These are phyloP conservation scores for Wallacemonas sp. DNA, from an alignment of 208 protist genomes.

Conservation along the genomic window DNA sequence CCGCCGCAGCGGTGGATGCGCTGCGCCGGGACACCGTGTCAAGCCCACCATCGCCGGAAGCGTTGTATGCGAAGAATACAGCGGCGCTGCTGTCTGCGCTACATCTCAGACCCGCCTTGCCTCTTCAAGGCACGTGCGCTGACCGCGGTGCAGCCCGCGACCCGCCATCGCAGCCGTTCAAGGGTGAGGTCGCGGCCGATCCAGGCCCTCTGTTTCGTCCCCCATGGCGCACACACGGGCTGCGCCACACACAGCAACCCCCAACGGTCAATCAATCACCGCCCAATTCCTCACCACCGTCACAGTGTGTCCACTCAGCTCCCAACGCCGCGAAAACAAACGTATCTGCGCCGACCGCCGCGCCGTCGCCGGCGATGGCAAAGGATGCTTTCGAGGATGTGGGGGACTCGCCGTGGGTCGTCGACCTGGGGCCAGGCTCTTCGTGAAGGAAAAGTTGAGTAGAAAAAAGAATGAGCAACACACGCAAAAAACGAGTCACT, in stretches of 20 bases:
- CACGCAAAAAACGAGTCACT: too few relatives aligned
- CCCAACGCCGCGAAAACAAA: too few relatives aligned
- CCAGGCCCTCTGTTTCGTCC: background rate
- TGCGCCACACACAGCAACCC: background rate
- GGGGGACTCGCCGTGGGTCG: conserved; percentile 5
- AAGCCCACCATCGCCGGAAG: too few relatives aligned
- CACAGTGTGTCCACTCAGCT: too few relatives aligned
- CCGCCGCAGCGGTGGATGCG: background rate
- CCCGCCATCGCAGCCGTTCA: too few relatives aligned
- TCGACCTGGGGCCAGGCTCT: background rate
- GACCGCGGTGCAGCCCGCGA: background rate
- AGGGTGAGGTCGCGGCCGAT: background rate
- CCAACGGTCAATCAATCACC: too few relatives aligned
- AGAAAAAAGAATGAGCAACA: too few relatives aligned
- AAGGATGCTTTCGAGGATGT: background rate
- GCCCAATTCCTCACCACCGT: too few relatives aligned
- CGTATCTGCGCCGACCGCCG: too few relatives aligned
- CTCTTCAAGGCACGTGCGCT: conserved; percentile 29
- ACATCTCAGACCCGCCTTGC: conserved; percentile 28
- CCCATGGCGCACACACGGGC: background rate
- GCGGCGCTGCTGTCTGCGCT: conserved; percentile 32
- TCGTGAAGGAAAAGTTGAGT: background rate
- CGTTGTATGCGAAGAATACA: conserved; percentile 28
- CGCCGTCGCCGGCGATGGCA: background rate
- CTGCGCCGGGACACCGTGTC: too few relatives aligned